A percentile compares a stretch with the other conserved stretches of the same genome.
phyloP scores from a whole-genome alignment of 78 protist genomes.

The Mantamonas sphyraenae region DNA sequence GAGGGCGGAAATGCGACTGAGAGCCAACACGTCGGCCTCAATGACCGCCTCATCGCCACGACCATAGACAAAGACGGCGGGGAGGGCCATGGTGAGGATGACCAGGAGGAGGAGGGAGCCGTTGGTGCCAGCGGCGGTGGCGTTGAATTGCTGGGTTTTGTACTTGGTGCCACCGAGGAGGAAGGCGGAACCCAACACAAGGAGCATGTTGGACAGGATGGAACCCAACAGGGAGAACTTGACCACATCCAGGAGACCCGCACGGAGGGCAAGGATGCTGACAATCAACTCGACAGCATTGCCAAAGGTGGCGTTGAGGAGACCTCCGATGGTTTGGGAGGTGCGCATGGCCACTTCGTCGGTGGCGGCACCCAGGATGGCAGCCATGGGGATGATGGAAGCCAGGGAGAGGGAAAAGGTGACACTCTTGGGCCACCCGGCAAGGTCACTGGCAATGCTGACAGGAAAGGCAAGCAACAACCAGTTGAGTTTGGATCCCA shows the following conservation, averaged over 20 bases:
- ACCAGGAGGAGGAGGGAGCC: slow-evolving; percentile 14
- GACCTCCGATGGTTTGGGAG: slow-evolving; percentile 29
- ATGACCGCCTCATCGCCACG: neutral
- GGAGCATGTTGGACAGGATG: slow-evolving; percentile 35
- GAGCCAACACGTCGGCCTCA: neutral
- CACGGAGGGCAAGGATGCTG: slow-evolving; percentile 19
- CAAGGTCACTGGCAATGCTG: too few relatives aligned
- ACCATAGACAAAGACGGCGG: slow-evolving; percentile 12
- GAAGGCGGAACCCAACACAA: slow-evolving; percentile 38
- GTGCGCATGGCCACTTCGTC: slow-evolving; percentile 35
- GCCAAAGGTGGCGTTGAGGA: slow-evolving; percentile 61
- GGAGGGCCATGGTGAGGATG: slow-evolving; percentile 4
- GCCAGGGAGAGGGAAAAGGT: too few relatives aligned
- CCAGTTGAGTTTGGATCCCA: too few relatives aligned
- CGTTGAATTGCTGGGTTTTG: slow-evolving; percentile 13
- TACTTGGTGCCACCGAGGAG: slow-evolving; percentile 20
- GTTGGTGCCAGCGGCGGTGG: neutral
- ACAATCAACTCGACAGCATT: slow-evolving; percentile 49
- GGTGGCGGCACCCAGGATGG: slow-evolving; percentile 36
- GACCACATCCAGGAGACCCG: slow-evolving; percentile 24
- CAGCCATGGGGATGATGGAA: slow-evolving; percentile 46
- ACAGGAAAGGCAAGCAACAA: too few relatives aligned
- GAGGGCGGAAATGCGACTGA: neutral
- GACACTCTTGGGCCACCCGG: too few relatives aligned
- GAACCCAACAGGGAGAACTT: slow-evolving; percentile 47